Evolutionary conservation across 2,329 filamentous ascomycete genomes (phyloP).

Genomic region (Apiospora koreana): DNA sequence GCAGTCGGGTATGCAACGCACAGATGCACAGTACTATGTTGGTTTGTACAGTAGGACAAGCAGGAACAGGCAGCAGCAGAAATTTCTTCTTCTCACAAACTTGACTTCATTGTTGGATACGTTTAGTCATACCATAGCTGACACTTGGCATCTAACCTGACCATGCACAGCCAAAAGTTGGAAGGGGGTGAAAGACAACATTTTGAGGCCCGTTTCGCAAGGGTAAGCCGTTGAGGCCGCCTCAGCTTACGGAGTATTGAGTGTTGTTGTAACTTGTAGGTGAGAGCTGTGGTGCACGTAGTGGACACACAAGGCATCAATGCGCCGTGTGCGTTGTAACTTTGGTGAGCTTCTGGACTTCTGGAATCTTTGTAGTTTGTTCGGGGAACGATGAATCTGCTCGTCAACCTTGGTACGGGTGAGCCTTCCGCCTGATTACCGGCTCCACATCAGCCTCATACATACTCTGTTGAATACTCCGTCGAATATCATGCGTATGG

Average conservation of each 20-base stretch:
- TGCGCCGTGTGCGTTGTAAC: not conserved
- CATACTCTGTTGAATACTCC: not conserved
- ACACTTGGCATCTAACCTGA: not conserved
- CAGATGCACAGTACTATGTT: no score
- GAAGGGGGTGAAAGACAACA: not conserved
- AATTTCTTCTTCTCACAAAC: not conserved
- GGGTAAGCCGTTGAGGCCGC: not conserved
- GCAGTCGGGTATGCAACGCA: not conserved
- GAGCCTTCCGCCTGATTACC: constrained; percentile 1
- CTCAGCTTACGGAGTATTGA: not conserved
- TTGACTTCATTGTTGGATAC: not conserved
- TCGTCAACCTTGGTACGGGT: not conserved
- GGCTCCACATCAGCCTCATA: constrained; percentile 9
- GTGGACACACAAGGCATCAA: constrained; percentile 2
- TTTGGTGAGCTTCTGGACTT: constrained; percentile 1
- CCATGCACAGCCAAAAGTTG: not conserved
- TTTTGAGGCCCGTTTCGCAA: not conserved
- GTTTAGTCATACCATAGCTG: not conserved
- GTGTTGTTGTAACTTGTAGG: not conserved
- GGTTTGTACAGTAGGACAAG: not conserved
- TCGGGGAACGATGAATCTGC: not conserved
- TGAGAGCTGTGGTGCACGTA: not conserved
- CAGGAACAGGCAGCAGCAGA: not conserved
- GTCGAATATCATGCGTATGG: not conserved
- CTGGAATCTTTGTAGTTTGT: not conserved